Conservation (phyloP, 2,329 filamentous ascomycete species). For the Cucurbitaria berberidis region DNA sequence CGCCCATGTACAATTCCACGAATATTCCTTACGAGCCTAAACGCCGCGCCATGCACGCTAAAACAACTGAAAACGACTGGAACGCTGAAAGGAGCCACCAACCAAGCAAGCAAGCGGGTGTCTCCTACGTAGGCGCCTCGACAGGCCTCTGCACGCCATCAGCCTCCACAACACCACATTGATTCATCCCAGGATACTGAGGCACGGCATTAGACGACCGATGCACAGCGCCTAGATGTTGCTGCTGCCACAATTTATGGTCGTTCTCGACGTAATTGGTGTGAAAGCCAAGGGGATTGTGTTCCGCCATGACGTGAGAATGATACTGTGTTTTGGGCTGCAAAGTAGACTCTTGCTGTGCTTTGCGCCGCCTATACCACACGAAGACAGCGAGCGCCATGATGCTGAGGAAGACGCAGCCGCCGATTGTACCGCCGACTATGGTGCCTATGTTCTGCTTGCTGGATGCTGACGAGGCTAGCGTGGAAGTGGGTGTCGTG, state of each 20-base stretch:
- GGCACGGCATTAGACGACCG: not conserved
- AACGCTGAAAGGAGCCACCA: not conserved
- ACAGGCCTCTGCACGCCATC: slow-evolving; percentile 14
- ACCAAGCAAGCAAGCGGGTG: not conserved
- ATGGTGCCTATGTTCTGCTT: slow-evolving; percentile 36
- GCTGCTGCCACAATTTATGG: slow-evolving; percentile 10
- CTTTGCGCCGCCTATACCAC: slow-evolving; percentile 23
- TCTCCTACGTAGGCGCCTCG: slow-evolving; percentile 9
- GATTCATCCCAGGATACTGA: slow-evolving; percentile 11
- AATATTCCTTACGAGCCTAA: not conserved
- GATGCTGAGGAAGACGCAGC: slow-evolving; percentile 31
- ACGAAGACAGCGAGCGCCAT: slow-evolving; percentile 31
- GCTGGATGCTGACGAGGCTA: slow-evolving; percentile 1
- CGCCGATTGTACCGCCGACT: slow-evolving; percentile 42
- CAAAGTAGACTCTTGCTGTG: not conserved
- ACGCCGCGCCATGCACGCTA: not conserved
- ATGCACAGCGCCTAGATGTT: not conserved
- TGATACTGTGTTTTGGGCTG: not conserved
- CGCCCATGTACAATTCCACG: too few species aligned
- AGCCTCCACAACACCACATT: slow-evolving; percentile 15
- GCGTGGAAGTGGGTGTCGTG: not conserved
- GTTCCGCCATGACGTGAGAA: slow-evolving; percentile 11
- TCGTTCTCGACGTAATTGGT: slow-evolving; percentile 7
- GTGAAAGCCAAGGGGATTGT: slow-evolving; percentile 14
- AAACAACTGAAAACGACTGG: not conserved